Conservation (phyloP, 2,329 filamentous ascomycete species). For the Ophiostoma quercus region DNA sequence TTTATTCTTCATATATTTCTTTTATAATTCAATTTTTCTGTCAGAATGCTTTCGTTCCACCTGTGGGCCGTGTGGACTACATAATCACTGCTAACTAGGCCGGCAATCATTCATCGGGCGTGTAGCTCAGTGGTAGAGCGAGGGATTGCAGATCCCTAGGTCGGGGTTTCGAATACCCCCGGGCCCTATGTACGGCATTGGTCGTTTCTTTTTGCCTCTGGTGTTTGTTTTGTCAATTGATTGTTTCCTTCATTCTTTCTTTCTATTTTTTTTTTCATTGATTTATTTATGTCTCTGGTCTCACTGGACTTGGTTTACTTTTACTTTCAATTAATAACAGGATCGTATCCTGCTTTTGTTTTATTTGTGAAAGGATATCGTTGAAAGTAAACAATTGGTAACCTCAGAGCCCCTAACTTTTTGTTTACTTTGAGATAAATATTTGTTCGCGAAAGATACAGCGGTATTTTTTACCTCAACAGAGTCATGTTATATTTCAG, state of each 20-base stretch:
- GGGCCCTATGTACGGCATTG: neutral
- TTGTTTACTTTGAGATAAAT: too few relatives aligned
- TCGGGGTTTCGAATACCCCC: conserved; percentile 16
- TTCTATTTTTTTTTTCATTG: neutral
- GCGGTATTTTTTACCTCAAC: too few relatives aligned
- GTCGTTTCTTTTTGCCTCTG: neutral
- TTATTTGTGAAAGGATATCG: too few relatives aligned
- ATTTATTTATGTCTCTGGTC: neutral
- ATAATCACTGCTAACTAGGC: neutral
- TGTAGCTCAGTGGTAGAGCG: conserved; percentile 17
- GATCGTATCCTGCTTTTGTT: too few relatives aligned
- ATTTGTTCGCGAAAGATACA: too few relatives aligned
- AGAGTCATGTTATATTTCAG: too few relatives aligned
- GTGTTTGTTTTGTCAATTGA: neutral
- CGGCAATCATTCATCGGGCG: conserved; percentile 7
- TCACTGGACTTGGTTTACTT: too few relatives aligned
- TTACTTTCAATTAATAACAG: too few relatives aligned
- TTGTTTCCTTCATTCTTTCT: neutral
- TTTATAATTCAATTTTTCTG: neutral
- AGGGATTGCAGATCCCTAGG: conserved; percentile 17
- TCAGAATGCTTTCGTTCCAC: neutral
- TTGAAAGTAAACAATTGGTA: too few relatives aligned
- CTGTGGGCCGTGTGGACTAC: neutral
- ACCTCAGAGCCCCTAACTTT: too few relatives aligned
- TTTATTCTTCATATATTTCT: neutral